Conservation (phyloP, 2,329 filamentous ascomycete genomes). For the Alternaria arborescens region DNA sequence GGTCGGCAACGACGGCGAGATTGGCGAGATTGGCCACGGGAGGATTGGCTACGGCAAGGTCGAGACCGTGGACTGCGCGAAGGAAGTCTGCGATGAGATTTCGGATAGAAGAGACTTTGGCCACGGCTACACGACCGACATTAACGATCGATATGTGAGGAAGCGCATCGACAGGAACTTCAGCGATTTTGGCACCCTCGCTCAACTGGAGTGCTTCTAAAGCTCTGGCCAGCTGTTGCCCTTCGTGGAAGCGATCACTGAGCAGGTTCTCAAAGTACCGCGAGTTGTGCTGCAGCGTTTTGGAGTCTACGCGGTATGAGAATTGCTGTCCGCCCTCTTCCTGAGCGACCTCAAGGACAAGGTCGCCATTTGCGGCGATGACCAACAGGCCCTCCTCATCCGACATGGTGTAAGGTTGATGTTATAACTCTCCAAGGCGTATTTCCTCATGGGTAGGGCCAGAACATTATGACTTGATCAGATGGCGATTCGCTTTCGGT, state of each 20-base stretch:
- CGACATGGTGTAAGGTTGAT: constrained; percentile 28
- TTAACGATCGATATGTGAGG: constrained; percentile 71
- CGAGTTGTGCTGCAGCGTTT: constrained; percentile 67
- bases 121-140: constrained; percentile 75
- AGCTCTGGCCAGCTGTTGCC: constrained; percentile 61
- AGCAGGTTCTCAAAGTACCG: constrained; percentile 76
- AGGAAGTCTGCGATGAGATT: constrained; percentile 73
- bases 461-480: constrained; percentile 54
- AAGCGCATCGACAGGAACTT: constrained; percentile 62
- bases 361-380: constrained; percentile 67
- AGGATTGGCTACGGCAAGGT: constrained; percentile 53
- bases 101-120: constrained; percentile 67
- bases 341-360: constrained; percentile 73
- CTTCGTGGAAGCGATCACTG: constrained; percentile 71
- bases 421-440: constrained; percentile 19
- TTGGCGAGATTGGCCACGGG: constrained; percentile 71
- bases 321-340: constrained; percentile 65
- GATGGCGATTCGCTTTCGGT: constrained; percentile 23
- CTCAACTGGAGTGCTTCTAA: constrained; percentile 61
- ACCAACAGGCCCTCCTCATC: constrained; percentile 53
- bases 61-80: constrained; percentile 68
- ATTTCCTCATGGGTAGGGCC: constrained; percentile 59
- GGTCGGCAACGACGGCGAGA: constrained; percentile 74
- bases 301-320: constrained; percentile 69
- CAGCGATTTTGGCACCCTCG: constrained; percentile 57